Evolutionary conservation across 2,329 filamentous ascomycete genomes (phyloP).

Genomic region (Leptographium flavum): DNA sequence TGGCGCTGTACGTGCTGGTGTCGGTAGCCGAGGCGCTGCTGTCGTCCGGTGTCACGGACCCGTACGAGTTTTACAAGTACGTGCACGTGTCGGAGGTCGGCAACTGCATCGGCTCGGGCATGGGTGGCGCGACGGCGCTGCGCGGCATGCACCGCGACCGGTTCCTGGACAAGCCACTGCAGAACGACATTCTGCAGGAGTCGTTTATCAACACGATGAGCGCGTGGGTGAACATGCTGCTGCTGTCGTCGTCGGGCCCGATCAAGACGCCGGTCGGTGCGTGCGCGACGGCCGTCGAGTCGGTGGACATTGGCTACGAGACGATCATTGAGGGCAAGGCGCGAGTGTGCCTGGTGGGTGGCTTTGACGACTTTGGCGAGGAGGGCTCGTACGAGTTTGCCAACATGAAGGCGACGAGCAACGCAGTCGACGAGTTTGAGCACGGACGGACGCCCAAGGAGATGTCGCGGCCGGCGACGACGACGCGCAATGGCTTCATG

Average conservation of each 20-base stretch:
- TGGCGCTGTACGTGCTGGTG: conserved; percentile 88
- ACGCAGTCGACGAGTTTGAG: conserved; percentile 88
- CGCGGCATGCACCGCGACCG: conserved; percentile 98
- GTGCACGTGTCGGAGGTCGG: conserved; percentile 95
- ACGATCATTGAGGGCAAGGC: conserved; percentile 98
- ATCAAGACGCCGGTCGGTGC: conserved; percentile 98
- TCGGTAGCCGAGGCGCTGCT: conserved; percentile 86
- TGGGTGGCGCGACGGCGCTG: conserved; percentile 84
- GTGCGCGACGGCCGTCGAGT: conserved; percentile 94
- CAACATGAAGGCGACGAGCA: conserved; percentile 99
- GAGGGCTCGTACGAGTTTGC: conserved; percentile 99
- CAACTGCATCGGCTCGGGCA: conserved; percentile 96
- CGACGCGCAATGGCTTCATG: conserved; percentile 96
- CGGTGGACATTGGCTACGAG: conserved; percentile 93
- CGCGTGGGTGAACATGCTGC: conserved; percentile 98
- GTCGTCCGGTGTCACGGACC: conserved; percentile 89
- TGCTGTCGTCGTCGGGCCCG: conserved; percentile 89
- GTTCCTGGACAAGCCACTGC: conserved; percentile 89
- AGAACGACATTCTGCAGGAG: conserved; percentile 98
- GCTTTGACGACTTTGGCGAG: conserved; percentile 98
- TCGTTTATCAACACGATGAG: conserved; percentile 99
- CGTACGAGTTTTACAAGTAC: conserved; percentile 99
- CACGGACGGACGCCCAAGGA: conserved; percentile 91
- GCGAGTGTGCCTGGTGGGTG: conserved; percentile 91
- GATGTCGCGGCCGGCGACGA: conserved; percentile 96